A percentile compares a stretch with the other conserved stretches of the same genome.
These are phyloP conservation scores for Circinella minor DNA, from an alignment of 371 early-diverging fungal species.

Conservation along the genomic window DNA sequence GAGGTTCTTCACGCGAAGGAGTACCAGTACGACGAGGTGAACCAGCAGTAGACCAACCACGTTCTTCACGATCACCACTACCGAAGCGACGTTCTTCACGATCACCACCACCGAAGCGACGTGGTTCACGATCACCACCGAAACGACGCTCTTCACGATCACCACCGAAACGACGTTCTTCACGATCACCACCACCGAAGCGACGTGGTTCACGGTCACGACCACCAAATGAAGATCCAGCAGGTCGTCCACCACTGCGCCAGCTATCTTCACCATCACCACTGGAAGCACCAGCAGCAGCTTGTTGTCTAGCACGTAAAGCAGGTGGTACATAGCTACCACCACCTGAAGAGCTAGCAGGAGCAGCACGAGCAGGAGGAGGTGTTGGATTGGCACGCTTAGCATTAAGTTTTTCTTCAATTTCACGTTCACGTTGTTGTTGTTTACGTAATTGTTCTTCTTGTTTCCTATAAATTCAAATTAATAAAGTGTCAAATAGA, in stretches of 20 bases:
- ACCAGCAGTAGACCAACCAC: conserved; percentile 10
- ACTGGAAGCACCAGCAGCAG: conserved; percentile 6
- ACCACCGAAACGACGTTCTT: conserved; percentile 7
- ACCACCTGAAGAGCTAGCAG: conserved; percentile 9
- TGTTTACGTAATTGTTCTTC: conserved; percentile 49
- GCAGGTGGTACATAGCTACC: conserved; percentile 26
- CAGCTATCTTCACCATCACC: conserved; percentile 14
- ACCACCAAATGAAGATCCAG: conserved; percentile 13
- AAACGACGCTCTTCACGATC: conserved; percentile 5
- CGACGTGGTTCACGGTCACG: conserved; percentile 6
- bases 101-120: conserved; percentile 5
- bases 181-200: conserved; percentile 10
- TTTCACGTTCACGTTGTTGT: conserved; percentile 43
- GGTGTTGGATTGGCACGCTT: conserved; percentile 8
- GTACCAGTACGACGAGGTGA: conserved; percentile 3
- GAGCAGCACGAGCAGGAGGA: conserved; percentile 17
- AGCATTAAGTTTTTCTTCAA: conserved; percentile 38
- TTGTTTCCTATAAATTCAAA: conserved; percentile 36
- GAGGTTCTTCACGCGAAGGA: not conserved
- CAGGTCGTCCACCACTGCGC: conserved; percentile 13
- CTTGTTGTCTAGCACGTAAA: conserved; percentile 16
- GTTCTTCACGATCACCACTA: conserved; percentile 4
- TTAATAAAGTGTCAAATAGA: no score
- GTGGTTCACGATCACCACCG: conserved; percentile 9
- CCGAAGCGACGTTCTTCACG: conserved; percentile 8